Base-by-base conservation (phyloP, 768 basidiomycete species). In the Tricholoma sp. region DNA sequence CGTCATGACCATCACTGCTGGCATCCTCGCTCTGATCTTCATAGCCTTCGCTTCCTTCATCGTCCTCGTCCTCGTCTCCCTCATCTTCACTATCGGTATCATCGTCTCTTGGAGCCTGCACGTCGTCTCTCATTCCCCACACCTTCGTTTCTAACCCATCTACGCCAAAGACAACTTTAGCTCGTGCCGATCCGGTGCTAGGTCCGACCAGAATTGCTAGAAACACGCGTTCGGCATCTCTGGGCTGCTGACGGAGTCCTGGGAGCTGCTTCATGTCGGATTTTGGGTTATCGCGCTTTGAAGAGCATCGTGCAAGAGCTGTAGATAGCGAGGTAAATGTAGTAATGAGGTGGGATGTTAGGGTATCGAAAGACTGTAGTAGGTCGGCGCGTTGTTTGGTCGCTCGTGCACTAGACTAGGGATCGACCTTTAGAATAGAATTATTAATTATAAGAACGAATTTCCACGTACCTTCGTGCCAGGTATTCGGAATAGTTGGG, bases 251-350 rank as follows among this genome's bases (percentile, higher is more conserved):
- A 21, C 11, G 21, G 34, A 39, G 7, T 12, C 18, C 14, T 2
- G 21, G 7, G 21, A 41, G 14, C 11, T 45, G 22, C 29, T 45
- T 32, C 11, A 43, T 19, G 19, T 43, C n/a, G 51, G 53, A 43
- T 11, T 45, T 54, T 19, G 10, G 41, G 41, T 11, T 21, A 18
- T n/a, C 31, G 21, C 3, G 59, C 47, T 54, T 39, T 21, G 27
- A 21, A 54, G 53, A 31, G 16, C 53, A 64, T 1, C 65, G 69
- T 1, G 86, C 84, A 18, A 89, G 71, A 0, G 89, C 85, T 0
- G 83, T 84, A 1, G 89, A 87, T 5, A 92, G 74, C 0, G 87
- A 81, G 8, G 82, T 77, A 66, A 91, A 91, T 0, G 90, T 90
- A 0, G 88, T 88, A 53, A 79, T 75, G 11, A 91, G 72, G 69